Conservation (phyloP, 2,329 filamentous ascomycete genomes). For the Phyllosticta paracitricarpa region DNA sequence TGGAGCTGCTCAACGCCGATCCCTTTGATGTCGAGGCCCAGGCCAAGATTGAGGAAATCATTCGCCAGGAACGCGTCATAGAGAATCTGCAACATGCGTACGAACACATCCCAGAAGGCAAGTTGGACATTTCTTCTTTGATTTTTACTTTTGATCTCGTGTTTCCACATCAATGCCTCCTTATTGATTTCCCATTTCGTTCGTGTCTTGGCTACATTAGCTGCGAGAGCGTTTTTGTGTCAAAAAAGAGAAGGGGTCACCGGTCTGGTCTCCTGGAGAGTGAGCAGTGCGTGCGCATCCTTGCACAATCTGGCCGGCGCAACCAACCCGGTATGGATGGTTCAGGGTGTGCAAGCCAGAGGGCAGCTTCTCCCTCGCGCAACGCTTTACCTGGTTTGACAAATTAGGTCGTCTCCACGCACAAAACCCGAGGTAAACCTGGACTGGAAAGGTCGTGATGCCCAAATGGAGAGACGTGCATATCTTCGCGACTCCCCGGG, state of each 20-base stretch:
- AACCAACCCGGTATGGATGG: neutral
- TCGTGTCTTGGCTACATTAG: neutral
- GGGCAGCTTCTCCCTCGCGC: slow-evolving; percentile 5
- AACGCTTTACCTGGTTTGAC: slow-evolving; percentile 6
- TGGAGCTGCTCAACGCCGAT: slow-evolving; percentile 79
- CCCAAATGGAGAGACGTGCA: slow-evolving; percentile 9
- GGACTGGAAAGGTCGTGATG: neutral
- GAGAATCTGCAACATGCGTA: slow-evolving; percentile 95
- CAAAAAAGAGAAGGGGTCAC: neutral
- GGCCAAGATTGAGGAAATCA: slow-evolving; percentile 89
- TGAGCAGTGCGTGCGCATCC: neutral
- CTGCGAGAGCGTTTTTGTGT: slow-evolving; percentile 3
- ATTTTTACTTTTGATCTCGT: neutral
- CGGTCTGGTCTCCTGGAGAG: neutral
- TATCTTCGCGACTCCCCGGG: slow-evolving; percentile 1
- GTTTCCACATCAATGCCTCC: neutral
- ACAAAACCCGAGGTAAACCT: neutral
- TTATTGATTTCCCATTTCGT: neutral
- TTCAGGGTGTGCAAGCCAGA: slow-evolving; percentile 5
- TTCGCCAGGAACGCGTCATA: slow-evolving; percentile 85
- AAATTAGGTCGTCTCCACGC: slow-evolving; percentile 1
- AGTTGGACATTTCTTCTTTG: slow-evolving; percentile 19
- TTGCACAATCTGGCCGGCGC: neutral
- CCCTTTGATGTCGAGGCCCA: slow-evolving; percentile 92
- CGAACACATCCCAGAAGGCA: slow-evolving; percentile 95